Evolutionary conservation across 2,329 filamentous ascomycete species (phyloP).

Genomic region (Cryphonectria japonica): DNA sequence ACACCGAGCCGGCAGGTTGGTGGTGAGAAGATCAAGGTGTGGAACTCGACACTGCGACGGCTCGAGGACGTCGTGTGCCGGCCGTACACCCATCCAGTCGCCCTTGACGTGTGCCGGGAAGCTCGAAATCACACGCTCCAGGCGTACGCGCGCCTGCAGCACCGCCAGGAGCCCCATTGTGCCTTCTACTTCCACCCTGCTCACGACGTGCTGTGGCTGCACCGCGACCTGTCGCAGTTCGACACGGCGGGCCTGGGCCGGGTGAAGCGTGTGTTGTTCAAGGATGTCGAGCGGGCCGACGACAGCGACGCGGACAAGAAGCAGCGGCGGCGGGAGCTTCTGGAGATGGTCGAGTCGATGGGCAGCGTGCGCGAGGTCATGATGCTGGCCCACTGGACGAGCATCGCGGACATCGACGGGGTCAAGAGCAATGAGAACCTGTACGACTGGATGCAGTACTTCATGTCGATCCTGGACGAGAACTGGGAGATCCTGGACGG

Average conservation of each 20-base stretch:
- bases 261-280: conserved; percentile 27
- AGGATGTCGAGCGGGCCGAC: conserved; percentile 29
- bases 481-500: conserved; percentile 28
- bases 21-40: conserved; percentile 23
- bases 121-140: conserved; percentile 25
- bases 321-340: conserved; percentile 29
- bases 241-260: conserved; percentile 14
- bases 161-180: conserved; percentile 20
- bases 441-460: conserved; percentile 31
- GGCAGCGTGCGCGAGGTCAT: conserved; percentile 29
- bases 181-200: conserved; percentile 28
- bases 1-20: conserved; percentile 29
- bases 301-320: conserved; percentile 29
- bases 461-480: conserved; percentile 29
- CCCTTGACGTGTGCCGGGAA: conserved; percentile 29
- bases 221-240: conserved; percentile 30
- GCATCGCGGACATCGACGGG: conserved; percentile 28
- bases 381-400: conserved; percentile 30
- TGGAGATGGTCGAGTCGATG: conserved; percentile 30
- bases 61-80: conserved; percentile 24
- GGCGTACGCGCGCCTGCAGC: conserved; percentile 28
- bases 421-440: conserved; percentile 22
- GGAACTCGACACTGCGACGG: conserved; percentile 19
- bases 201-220: conserved; percentile 29
- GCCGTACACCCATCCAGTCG: conserved; percentile 20